Evolutionary conservation across 768 basidiomycete species (phyloP), one percentile per base, ranked within the genome.

Genomic region (Auriculariales sp.): DNA sequence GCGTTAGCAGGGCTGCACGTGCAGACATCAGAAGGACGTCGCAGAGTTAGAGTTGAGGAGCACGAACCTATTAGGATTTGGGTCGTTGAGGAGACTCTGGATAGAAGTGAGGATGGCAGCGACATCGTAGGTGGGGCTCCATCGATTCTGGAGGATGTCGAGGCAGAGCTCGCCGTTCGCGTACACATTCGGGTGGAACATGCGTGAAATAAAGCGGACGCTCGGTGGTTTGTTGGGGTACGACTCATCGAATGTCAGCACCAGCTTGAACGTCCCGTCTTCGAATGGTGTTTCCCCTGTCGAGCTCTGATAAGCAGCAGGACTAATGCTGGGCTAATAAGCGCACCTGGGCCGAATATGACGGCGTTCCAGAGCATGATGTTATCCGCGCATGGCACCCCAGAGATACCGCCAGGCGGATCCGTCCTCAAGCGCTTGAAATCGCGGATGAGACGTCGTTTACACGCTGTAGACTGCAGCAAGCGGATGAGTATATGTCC

Each of bases 291-390:
- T 99, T 52, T 98, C 95, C 63, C 83, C 95, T 97, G 64, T n/a
- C 7, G 27, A 30, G 33, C n/a, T 5, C 34, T 19, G 45, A 15
- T 30, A 7, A 17, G 3, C 24, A 3, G 7, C 33, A 47, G 25
- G 19, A 29, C 14, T 12, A 25, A 36, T 28, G 49, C 17, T 27
- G 14, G 28, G 34, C 19, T 12, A 46, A 28, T 27, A 5, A 30
- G 15, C 83, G 60, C 52, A 92, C 94, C 84, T 66, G 95, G 95
- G 2, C 95, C 95, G 61, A 99, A 98, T 54, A 99, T 99, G 51
- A 99, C 95, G 1, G 95, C 95, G 59, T 99, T 99, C 95, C 95
- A 99, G 14, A 97, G 74, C 91, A 98, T 95, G 65, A 99, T 95
- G 64, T 98, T 98, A 63, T 98, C 95, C 2, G 90, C 83, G 61